These are phyloP conservation scores for Aphanomyces astaci DNA, from an alignment of 352 stramenopile genomes.

Conservation along the genomic window DNA sequence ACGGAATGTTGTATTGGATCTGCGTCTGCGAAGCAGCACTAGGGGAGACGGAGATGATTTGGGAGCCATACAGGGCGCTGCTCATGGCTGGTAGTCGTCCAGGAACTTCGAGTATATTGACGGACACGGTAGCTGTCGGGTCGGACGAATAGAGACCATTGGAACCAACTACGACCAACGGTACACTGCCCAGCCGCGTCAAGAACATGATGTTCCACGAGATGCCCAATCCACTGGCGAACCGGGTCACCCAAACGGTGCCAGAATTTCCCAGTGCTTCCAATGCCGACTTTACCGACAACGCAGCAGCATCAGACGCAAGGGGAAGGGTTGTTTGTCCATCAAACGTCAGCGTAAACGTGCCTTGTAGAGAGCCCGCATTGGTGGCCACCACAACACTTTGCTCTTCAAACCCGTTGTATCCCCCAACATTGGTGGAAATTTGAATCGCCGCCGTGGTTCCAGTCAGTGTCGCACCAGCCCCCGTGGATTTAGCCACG, in stretches of 20 bases:
- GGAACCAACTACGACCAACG: slow-evolving; percentile 29
- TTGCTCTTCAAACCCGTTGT: slow-evolving; percentile 91
- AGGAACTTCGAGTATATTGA: slow-evolving; percentile 29
- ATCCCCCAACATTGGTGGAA: slow-evolving; percentile 72
- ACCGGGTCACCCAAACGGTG: slow-evolving; percentile 44
- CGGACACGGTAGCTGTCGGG: slow-evolving; percentile 30
- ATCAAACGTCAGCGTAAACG: slow-evolving; percentile 83
- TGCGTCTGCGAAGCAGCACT: slow-evolving; percentile 25
- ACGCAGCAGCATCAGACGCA: slow-evolving; percentile 52
- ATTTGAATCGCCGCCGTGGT: slow-evolving; percentile 69
- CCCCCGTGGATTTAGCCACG: slow-evolving; percentile 32
- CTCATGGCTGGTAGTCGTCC: slow-evolving; percentile 72
- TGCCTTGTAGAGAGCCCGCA: slow-evolving; percentile 58
- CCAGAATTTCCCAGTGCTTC: slow-evolving; percentile 38
- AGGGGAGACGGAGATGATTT: slow-evolving; percentile 34
- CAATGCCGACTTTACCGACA: slow-evolving; percentile 44
- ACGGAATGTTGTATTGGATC: slow-evolving; percentile 32
- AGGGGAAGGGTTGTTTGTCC: slow-evolving; percentile 70
- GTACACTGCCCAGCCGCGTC: slow-evolving; percentile 46
- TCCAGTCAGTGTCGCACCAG: slow-evolving; percentile 48
- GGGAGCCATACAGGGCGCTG: slow-evolving; percentile 53
- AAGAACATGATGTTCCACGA: slow-evolving; percentile 64
- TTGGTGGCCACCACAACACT: slow-evolving; percentile 65
- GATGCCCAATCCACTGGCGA: slow-evolving; percentile 34
- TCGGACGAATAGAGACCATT: slow-evolving; percentile 39